Base-by-base conservation (phyloP, 2,329 filamentous ascomycete genomes). In the Teratosphaeriaceae sp. region DNA sequence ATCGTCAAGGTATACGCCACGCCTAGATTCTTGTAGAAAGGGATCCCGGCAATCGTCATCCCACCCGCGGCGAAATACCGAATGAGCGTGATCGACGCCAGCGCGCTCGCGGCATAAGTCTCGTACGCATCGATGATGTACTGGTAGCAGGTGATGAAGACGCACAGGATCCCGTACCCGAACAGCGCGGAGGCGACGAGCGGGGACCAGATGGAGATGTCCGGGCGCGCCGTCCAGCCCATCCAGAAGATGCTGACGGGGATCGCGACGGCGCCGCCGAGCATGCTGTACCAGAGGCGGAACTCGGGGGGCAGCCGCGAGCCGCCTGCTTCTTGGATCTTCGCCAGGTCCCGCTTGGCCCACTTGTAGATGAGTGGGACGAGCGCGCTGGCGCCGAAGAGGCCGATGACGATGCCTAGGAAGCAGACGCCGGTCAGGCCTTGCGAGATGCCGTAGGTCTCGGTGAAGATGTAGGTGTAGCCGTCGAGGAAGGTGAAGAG, bases 61-160 rank as follows among this genome's bases (percentile, higher is more conserved):
- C 56, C 66, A 5, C 66, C 66, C 5, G 66, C 61, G 8, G 60
- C 64, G 5, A 68, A 43, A 35, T 70, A 70, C 12, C 67, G 50
- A 11, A 67, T 61, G 21, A 69, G 44, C 8, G 66, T 65, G 7
- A 66, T 55, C 11, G 57, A 63, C 0, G 68, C 67, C 20, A 76
- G 57, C 0, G 71, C 73, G 3, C 63, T 68, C 1, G 73, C 75
- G 0, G 74, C 68, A 47, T 75, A 76, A 6, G 65, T 65, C 33
- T 73, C 71, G 50, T 79, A 80, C 8, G 65, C 66, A 50, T 79
- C 75, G 44, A 79, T 78, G 40, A 80, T 72, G 53, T 80, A 80
- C 63, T 75, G 70, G 43, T 76, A 76, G 30, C 63, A 68, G 40
- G 64, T 67, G 46, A 75, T 70, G 56, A 75, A 76, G 9, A 76